Base-by-base conservation (phyloP, 2,329 filamentous ascomycete species). In the Colletotrichum spaethianum region DNA sequence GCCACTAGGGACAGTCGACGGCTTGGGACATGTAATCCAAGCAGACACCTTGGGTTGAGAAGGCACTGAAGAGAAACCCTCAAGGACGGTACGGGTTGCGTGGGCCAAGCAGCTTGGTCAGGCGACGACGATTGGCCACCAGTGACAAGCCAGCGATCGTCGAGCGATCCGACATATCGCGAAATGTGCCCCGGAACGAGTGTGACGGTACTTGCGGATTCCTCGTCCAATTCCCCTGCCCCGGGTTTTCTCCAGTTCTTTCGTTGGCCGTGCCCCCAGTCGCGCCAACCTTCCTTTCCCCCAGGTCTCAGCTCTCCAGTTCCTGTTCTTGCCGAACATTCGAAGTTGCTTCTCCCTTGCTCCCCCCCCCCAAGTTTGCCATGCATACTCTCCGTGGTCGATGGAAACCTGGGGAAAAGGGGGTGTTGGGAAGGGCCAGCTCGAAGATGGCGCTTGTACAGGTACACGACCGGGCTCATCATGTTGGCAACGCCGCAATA, bases 41-140 rank as follows among this genome's bases (percentile, higher is more conserved):
- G 57, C 31, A 18, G 48, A 26, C 36, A 31, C 8, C 8, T 31
- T 55, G 14, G 18, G 38, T 42, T 50, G 59, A 57, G 26, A 60
- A n/a, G 57, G 36, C 26, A 11, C 33, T 26, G n/a, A n/a, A 67
- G 42, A 44, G 38, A 23, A 60, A 53, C 36, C 65, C 62, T 31
- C 50, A 67, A 69, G 65, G 63, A n/a, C 48, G 60, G 70, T 71
- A 48, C 56, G 48, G 64, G 52, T 72, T 70, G 70, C 66, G 70
- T 72, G 70, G 55, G 70, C 70, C 70, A 72, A 72, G 70, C 65
- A 70, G 52, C 52, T 60, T 72, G 60, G 53, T 69, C 59, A 72
- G 70, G 59, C 70, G 66, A 38, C 70, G 60, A 52, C 42, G 38
- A 60, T 70, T 60, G 66, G 53, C 44, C 59, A 70, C 53, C 66